A percentile compares a stretch with the other conserved stretches of the same genome.
Conservation (phyloP, 331 rosid genomes). For the Cydonia oblonga region DNA sequence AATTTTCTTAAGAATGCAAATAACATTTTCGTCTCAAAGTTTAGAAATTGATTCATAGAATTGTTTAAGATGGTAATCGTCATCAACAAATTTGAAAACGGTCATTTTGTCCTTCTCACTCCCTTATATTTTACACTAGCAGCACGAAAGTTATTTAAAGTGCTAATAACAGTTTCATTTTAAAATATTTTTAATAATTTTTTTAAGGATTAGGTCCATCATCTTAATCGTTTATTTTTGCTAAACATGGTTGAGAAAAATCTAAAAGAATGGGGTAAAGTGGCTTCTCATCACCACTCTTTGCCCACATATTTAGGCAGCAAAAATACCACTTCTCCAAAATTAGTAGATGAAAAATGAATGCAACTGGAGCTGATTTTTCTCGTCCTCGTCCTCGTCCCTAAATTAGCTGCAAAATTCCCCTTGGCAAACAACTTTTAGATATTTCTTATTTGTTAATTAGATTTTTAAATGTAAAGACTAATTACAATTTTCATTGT, state of each 20-base stretch:
- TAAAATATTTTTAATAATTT: no score
- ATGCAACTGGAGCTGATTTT: neutral
- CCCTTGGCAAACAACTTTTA: neutral
- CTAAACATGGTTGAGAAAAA: neutral
- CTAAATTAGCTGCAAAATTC: neutral
- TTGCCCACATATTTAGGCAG: neutral
- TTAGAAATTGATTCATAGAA: neutral
- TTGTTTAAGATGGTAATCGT: neutral
- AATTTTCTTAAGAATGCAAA: neutral
- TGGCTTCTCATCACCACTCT: neutral
- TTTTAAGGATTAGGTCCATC: no score
- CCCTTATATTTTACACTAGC: no score
- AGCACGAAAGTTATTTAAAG: no score
- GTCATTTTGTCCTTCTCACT: neutral
- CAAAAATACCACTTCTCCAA: neutral
- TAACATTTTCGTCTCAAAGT: neutral
- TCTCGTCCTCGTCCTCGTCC: neutral
- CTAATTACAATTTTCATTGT: neutral
- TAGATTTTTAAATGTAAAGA: neutral
- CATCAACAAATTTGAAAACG: no score
- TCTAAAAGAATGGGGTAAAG: neutral
- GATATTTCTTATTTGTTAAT: neutral
- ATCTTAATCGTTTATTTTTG: no score
- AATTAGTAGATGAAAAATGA: neutral
- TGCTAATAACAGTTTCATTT: no score